phyloP scores from a whole-genome alignment of 164 flowering plant species.

The Paratinospora sagittata region DNA sequence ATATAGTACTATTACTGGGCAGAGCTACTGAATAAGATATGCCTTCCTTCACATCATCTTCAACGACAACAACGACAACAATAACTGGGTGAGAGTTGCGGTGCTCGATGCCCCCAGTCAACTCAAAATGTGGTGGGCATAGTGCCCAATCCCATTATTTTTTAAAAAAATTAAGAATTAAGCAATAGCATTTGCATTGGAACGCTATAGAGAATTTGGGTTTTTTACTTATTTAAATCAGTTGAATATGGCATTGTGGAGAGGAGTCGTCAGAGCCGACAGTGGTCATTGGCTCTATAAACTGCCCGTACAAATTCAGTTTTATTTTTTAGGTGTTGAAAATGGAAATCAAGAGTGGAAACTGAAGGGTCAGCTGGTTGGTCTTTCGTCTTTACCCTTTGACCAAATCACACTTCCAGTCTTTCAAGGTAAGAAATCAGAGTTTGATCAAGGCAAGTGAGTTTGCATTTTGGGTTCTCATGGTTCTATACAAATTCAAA shows the following conservation, averaged over 20 bases:
- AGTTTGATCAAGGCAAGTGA: not conserved
- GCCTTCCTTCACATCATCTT: not conserved
- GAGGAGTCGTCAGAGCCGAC: not conserved
- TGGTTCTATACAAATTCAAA: too few relatives aligned
- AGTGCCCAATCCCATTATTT: constrained; percentile 2
- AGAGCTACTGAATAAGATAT: not conserved
- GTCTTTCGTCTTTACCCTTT: too few relatives aligned
- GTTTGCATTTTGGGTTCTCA: not conserved
- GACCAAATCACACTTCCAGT: not conserved
- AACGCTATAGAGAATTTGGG: not conserved
- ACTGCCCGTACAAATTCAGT: not conserved
- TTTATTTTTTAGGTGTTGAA: too few relatives aligned
- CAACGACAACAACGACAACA: not conserved
- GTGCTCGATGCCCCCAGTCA: constrained; percentile 2
- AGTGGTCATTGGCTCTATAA: not conserved
- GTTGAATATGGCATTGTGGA: not conserved
- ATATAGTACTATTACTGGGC: not conserved
- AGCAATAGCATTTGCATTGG: not conserved
- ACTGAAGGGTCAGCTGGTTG: too few relatives aligned
- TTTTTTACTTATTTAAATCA: not conserved
- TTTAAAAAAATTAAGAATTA: too few relatives aligned
- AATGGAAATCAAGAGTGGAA: too few relatives aligned
- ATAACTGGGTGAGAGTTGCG: not conserved
- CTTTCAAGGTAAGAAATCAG: not conserved
- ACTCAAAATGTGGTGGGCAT: constrained; percentile 1